Evolutionary conservation across 345 rosid species (phyloP), one percentile per base, ranked within the genome.

Genomic region (Cochlearia excelsa): DNA sequence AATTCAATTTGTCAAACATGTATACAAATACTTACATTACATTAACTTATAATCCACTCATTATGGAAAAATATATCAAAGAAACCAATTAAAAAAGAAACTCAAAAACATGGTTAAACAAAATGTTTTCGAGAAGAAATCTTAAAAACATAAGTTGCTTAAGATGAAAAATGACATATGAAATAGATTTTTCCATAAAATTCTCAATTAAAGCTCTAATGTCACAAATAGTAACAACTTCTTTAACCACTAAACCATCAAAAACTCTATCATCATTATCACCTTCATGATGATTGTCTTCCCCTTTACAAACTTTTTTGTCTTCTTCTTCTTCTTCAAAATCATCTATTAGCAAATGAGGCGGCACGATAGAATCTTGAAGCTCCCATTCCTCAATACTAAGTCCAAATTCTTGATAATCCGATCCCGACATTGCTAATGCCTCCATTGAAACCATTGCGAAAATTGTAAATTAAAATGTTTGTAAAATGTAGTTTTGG

Each of bases 361-460:
- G 58, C 0, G 65, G 72, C 26, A 64, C 50, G 0, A 60, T 43
- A 0, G 51, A 63, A 3, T 73, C 80, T 46, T 73, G 48, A 29
- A 29, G 49, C 70, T 73, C 78, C 80, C 75, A 71, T 57, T 80
- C 59, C 40, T 75, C 74, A 7, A 48, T 42, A 47, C 66, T 56
- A 43, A 70, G 43, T 23, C 75, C 80, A 70, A 63, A 71, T 55
- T 58, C 76, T 26, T 38, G n/a, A 66, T 51, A 75, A 30, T 71
- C 77, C 8, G 4, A 30, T 30, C 80, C 82, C 0, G 79, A 75
- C 82, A 80, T 80, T 30, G 82, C 82, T 71, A 80, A 60, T 41
- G 80, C 79, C 56, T 80, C 82, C 41, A 77, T 29, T 0, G 80
- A 75, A 57, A 57, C 61, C 61, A 72, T 51, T 71, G 51, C 54